A percentile compares a stretch with the other conserved stretches of the same genome.
These are phyloP conservation scores for Amphicarpaea edgeworthii DNA, from an alignment of 306 rosid genomes.

Conservation along the genomic window DNA sequence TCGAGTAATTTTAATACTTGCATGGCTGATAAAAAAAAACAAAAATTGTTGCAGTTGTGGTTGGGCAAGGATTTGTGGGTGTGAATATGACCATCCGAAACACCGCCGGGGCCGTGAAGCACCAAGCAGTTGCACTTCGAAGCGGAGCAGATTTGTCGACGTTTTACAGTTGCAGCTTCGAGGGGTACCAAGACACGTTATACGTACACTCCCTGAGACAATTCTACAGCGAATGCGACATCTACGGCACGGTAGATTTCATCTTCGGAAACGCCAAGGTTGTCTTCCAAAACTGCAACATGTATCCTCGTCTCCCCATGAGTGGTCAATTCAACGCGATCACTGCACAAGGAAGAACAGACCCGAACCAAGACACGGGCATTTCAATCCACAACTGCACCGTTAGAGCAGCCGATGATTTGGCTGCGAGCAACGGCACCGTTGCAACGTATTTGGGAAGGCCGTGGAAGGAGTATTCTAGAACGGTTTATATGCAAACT, in stretches of 20 bases:
- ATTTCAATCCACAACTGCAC: slow-evolving; percentile 77
- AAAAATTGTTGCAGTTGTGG: slow-evolving; percentile 73
- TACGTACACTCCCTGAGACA: slow-evolving; percentile 86
- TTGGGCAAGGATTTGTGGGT: slow-evolving; percentile 78
- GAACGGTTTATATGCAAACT: slow-evolving; percentile 79
- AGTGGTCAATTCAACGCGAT: slow-evolving; percentile 85
- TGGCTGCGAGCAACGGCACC: slow-evolving; percentile 44
- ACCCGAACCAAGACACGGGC: slow-evolving; percentile 86
- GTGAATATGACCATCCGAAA: slow-evolving; percentile 81
- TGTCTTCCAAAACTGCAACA: slow-evolving; percentile 81
- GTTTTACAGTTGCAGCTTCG: slow-evolving; percentile 90
- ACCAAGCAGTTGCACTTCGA: slow-evolving; percentile 88
- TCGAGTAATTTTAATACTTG: neutral
- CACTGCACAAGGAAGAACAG: slow-evolving; percentile 88
- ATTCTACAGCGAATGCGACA: slow-evolving; percentile 85
- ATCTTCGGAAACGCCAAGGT: slow-evolving; percentile 95
- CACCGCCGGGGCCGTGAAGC: slow-evolving; percentile 90
- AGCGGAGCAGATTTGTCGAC: slow-evolving; percentile 86
- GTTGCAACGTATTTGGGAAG: slow-evolving; percentile 72
- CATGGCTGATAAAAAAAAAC: neutral
- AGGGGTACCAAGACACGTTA: slow-evolving; percentile 87
- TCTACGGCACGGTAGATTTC: slow-evolving; percentile 92
- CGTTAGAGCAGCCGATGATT: slow-evolving; percentile 65
- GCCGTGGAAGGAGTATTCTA: slow-evolving; percentile 88
- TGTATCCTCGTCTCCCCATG: slow-evolving; percentile 87